phyloP scores from a whole-genome alignment of 768 basidiomycete species.

The Lentinula raphanica region DNA sequence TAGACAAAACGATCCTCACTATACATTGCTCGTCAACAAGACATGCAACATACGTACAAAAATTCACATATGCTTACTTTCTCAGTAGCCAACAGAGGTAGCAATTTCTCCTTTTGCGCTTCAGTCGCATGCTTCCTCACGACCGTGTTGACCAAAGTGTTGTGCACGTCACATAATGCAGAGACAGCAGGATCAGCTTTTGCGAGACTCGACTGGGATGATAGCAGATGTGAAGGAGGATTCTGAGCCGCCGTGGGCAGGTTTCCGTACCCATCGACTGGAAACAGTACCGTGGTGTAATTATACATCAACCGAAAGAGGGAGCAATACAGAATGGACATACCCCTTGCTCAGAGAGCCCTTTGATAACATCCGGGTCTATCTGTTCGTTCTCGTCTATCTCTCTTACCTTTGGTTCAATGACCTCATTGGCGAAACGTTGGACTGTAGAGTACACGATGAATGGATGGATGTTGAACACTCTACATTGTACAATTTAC shows the following conservation, averaged over 20 bases:
- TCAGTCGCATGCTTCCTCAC: conserved; percentile 80
- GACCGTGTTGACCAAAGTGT: conserved; percentile 95
- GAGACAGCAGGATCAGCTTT: conserved; percentile 95
- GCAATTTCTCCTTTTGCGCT: conserved; percentile 82
- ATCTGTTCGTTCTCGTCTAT: conserved; percentile 98
- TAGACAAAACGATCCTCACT: conserved; percentile 95
- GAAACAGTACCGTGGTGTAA: conserved; percentile 5
- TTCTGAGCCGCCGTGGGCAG: conserved; percentile 81
- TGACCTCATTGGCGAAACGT: conserved; percentile 84
- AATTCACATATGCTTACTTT: conserved; percentile 44
- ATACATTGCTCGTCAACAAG: neutral
- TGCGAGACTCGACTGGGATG: conserved; percentile 91
- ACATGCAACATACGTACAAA: neutral
- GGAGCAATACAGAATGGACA: conserved; percentile 20
- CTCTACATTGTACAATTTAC: conserved; percentile 35
- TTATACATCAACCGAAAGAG: too few species aligned
- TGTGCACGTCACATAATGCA: conserved; percentile 96
- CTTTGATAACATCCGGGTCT: conserved; percentile 83
- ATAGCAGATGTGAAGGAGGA: conserved; percentile 93
- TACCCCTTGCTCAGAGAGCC: conserved; percentile 93
- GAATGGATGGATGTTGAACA: neutral
- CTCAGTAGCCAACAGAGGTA: conserved; percentile 74
- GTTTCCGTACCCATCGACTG: conserved; percentile 99
- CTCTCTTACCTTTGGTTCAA: conserved; percentile 86
- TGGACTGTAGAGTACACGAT: conserved; percentile 50